Conservation (phyloP, 306 rosid genomes). For the Trifolium pratense region DNA sequence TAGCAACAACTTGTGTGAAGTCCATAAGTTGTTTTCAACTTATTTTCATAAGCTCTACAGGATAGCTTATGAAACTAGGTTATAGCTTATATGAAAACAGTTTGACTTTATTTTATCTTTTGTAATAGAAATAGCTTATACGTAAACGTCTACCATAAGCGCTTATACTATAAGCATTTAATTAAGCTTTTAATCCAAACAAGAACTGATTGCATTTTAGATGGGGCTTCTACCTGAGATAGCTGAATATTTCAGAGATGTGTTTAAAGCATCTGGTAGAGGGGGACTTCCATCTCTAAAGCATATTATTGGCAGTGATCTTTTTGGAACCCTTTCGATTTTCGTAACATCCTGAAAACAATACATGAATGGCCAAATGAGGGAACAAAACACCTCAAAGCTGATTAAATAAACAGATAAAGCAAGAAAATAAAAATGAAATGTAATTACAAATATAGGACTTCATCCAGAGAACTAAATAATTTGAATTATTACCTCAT, state of each 20-base stretch:
- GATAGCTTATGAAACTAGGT: too few species aligned
- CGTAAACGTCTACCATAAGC: too few species aligned
- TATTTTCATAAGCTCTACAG: too few species aligned
- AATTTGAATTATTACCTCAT: not conserved
- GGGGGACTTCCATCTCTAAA: conserved; percentile 94
- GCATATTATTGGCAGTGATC: conserved; percentile 71
- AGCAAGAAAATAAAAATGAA: not conserved
- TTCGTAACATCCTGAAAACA: conserved; percentile 65
- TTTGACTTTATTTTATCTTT: too few species aligned
- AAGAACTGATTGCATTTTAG: not conserved
- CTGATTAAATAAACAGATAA: not conserved
- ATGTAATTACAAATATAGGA: not conserved
- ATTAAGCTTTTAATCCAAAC: not conserved
- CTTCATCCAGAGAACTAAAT: conserved; percentile 35
- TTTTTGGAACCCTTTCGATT: conserved; percentile 58
- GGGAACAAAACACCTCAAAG: conserved; percentile 26
- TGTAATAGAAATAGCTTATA: too few species aligned
- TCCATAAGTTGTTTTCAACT: too few species aligned
- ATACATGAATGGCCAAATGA: conserved; percentile 30
- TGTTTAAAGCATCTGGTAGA: conserved; percentile 72
- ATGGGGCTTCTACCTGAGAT: conserved; percentile 47
- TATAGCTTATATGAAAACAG: too few species aligned
- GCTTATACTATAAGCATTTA: not conserved
- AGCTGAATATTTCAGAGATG: conserved; percentile 61
- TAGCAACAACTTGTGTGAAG: too few species aligned